Base-by-base conservation (phyloP, 169 alveolate species). In the Eimeria sp. region DNA sequence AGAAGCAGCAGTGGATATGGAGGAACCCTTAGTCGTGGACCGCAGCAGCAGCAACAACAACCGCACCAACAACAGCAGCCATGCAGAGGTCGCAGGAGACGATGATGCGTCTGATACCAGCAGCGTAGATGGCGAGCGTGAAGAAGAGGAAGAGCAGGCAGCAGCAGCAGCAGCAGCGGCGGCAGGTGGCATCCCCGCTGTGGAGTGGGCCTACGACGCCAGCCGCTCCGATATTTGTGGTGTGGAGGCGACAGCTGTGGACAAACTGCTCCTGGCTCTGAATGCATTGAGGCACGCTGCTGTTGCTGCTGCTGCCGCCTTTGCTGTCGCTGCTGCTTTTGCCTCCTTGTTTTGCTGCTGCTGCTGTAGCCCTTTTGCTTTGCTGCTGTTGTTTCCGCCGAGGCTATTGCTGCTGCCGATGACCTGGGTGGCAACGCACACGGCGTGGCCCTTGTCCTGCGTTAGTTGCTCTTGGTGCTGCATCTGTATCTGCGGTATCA, bases 111-210 rank as follows among this genome's bases (percentile, higher is more conserved):
- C 49, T 57, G 73, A 18, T 16, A 51, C 27, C 9, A 40, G 57
- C 45, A 27, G 73, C 73, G 25, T 13, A 0, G 76, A 57, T 16
- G 76, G 49, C 25, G 92, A 84, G 6, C 61, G 54, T 30, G 92
- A 84, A 54, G 92, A 57, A 58, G 78, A 51, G 76, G 27, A 22
- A 84, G 76, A 16, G 27, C 57, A 14, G 47, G 92, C 45, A 57
- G 92, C 92, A 11, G 92, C 43, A 40, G 76, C 92, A 51, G 92
- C 76, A 20, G 92, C 92, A 13, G 92, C 92, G 14, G 92, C 89
- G 3, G 92, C 73, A 13, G 92, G 76, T 14, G 92, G 57, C n/a
- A 34, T 78, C 34, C 89, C 89, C 20, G 89, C 65, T 20, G 89
- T 78, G 47, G 76, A 84, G 75, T 57, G 92, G 78, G 92, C 76